Evolutionary conservation across 2,329 filamentous ascomycete species (phyloP).

Genomic region (Aureobasidium sp.): DNA sequence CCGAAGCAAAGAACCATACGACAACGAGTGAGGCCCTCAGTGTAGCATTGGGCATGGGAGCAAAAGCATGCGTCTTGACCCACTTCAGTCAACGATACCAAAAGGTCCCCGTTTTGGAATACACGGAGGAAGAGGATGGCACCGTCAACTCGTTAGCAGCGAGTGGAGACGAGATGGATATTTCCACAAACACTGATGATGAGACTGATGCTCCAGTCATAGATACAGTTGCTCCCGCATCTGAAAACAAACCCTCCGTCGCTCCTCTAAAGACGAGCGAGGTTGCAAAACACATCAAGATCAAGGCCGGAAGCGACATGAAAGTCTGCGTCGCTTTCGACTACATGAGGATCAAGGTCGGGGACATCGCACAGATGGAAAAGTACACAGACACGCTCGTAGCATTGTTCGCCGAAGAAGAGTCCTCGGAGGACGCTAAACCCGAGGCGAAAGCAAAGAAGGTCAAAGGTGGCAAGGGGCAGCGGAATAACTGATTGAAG

Average conservation of each 20-base stretch:
- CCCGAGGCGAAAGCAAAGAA: background rate
- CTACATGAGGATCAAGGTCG: conserved; percentile 66
- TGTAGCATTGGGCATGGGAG: conserved; percentile 71
- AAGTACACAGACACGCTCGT: conserved; percentile 55
- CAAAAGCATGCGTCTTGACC: conserved; percentile 73
- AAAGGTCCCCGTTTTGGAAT: conserved; percentile 55
- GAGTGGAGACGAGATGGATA: conserved; percentile 20
- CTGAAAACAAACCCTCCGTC: background rate
- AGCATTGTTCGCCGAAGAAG: conserved; percentile 47
- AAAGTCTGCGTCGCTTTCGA: conserved; percentile 70
- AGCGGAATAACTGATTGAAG: conserved; percentile 8
- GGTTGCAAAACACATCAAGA: conserved; percentile 21
- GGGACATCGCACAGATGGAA: conserved; percentile 62
- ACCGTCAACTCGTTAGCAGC: conserved; percentile 12
- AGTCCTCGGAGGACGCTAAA: conserved; percentile 23
- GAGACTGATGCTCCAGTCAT: conserved; percentile 15
- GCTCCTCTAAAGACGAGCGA: conserved; percentile 21
- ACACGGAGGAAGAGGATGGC: conserved; percentile 23
- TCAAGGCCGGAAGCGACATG: conserved; percentile 45
- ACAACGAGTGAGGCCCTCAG: conserved; percentile 80
- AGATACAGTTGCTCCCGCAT: conserved; percentile 14
- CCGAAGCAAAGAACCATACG: conserved; percentile 79
- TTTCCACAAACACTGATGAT: conserved; percentile 14
- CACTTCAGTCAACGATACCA: conserved; percentile 95
- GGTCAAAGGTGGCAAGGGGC: conserved; percentile 1